Evolutionary conservation across 345 rosid genomes (phyloP).

Genomic region (Citrus glauca): DNA sequence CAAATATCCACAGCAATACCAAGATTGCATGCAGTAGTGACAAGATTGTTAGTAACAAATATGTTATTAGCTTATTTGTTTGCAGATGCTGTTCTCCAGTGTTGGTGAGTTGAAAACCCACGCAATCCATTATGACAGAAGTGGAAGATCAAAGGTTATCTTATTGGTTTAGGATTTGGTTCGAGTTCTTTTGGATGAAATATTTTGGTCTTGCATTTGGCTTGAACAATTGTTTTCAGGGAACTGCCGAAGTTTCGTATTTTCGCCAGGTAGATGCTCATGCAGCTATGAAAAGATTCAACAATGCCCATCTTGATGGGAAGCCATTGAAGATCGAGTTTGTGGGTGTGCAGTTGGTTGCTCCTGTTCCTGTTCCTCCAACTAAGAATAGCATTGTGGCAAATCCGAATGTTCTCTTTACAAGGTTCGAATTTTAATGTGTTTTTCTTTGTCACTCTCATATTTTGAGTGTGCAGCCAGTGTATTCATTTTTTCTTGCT

Average conservation of each 20-base stretch:
- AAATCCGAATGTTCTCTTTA: constrained; percentile 12
- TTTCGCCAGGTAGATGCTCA: constrained; percentile 37
- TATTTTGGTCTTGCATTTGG: constrained; percentile 10
- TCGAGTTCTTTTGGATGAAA: background rate
- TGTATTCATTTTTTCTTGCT: background rate
- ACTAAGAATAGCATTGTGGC: constrained; percentile 4
- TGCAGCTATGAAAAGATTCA: constrained; percentile 58
- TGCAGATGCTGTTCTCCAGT: constrained; percentile 54
- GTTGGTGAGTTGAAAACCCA: constrained; percentile 50
- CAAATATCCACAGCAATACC: too few species aligned
- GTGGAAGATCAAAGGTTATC: constrained; percentile 69
- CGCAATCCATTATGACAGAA: constrained; percentile 47
- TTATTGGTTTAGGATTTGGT: constrained; percentile 8
- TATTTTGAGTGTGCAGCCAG: background rate
- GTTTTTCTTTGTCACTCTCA: background rate
- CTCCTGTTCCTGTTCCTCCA: constrained; percentile 25
- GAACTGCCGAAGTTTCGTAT: constrained; percentile 60
- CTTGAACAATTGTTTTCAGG: constrained; percentile 35
- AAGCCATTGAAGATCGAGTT: constrained; percentile 60
- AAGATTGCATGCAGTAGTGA: too few species aligned
- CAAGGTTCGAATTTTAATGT: constrained; percentile 24
- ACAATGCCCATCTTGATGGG: constrained; percentile 59
- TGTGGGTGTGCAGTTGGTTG: constrained; percentile 39
- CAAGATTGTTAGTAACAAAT: too few species aligned
- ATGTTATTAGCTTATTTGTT: background rate